phyloP scores from a whole-genome alignment of 306 rosid genomes.

The Cercis canadensis region DNA sequence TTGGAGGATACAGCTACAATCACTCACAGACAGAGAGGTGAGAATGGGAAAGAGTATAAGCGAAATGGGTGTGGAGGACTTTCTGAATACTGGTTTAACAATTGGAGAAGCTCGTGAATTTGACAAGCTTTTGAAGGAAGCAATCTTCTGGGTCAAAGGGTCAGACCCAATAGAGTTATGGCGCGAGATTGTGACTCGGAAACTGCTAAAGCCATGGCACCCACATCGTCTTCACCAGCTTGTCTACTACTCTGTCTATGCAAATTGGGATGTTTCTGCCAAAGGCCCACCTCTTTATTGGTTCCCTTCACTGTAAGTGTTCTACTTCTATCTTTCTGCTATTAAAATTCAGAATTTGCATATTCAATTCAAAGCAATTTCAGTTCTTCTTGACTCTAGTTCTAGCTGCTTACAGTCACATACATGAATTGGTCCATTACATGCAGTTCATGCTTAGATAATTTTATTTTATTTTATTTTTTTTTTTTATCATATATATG shows the following conservation, averaged over 20 bases:
- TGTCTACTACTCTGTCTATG: slow-evolving; percentile 59
- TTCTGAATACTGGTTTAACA: slow-evolving; percentile 58
- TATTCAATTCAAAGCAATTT: too few species aligned
- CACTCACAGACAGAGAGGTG: neutral
- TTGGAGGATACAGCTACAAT: too few species aligned
- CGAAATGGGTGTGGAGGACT: slow-evolving; percentile 56
- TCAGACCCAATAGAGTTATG: slow-evolving; percentile 53
- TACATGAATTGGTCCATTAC: too few species aligned
- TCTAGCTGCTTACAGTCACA: too few species aligned
- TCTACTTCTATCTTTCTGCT: neutral
- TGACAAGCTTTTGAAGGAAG: slow-evolving; percentile 30
- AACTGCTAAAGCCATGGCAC: slow-evolving; percentile 64
- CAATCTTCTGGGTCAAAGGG: slow-evolving; percentile 15
- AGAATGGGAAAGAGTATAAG: slow-evolving; percentile 51
- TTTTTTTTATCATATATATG: too few species aligned
- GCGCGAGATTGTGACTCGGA: slow-evolving; percentile 61
- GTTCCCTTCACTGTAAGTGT: slow-evolving; percentile 77
- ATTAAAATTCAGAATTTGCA: too few species aligned
- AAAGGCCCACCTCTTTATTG: slow-evolving; percentile 69
- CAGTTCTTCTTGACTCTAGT: too few species aligned
- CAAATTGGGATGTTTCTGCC: slow-evolving; percentile 45
- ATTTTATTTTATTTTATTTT: too few species aligned
- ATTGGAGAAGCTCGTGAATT: slow-evolving; percentile 56
- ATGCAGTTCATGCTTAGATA: too few species aligned
- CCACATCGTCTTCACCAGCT: slow-evolving; percentile 68